Conservation (phyloP, 116 monocot species). For the Cymodocea nodosa region DNA sequence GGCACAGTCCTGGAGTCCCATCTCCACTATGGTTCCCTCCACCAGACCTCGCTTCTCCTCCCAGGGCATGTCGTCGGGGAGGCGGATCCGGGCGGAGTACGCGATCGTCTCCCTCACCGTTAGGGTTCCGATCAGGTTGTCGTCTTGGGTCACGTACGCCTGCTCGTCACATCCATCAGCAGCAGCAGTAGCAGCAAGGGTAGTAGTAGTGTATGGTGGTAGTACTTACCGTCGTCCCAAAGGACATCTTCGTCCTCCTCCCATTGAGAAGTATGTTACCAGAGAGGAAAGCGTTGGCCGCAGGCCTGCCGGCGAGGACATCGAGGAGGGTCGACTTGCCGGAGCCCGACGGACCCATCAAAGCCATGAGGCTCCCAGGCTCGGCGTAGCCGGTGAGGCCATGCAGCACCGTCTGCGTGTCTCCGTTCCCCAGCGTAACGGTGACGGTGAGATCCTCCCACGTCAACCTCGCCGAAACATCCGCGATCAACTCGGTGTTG, state of each 20-base stretch:
- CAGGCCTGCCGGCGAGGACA: conserved; percentile 61
- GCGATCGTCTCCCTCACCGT: conserved; percentile 80
- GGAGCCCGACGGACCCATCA: conserved; percentile 54
- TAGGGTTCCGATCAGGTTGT: conserved; percentile 70
- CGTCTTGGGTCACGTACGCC: conserved; percentile 90
- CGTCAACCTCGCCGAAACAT: conserved; percentile 64
- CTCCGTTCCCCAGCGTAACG: conserved; percentile 41
- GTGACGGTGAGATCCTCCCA: conserved; percentile 76
- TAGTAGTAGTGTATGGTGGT: too few relatives aligned
- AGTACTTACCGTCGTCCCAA: conserved; percentile 43
- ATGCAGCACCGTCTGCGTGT: conserved; percentile 58
- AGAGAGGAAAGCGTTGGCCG: conserved; percentile 69
- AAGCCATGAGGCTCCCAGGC: conserved; percentile 54
- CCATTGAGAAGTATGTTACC: conserved; percentile 67
- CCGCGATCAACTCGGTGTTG: conserved; percentile 45
- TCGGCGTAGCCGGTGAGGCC: conserved; percentile 68
- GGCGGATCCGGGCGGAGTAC: conserved; percentile 63
- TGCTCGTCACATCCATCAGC: not conserved
- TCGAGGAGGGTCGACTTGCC: conserved; percentile 78
- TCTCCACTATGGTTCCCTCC: conserved; percentile 68
- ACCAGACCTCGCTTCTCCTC: conserved; percentile 66
- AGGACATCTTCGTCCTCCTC: conserved; percentile 66
- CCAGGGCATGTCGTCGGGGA: conserved; percentile 59
- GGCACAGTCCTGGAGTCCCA: conserved; percentile 88
- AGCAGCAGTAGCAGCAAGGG: too few relatives aligned